Percentiles rank a stretch among this genome's conserved stretches.
phyloP scores from a whole-genome alignment of 345 rosid species.

The Ceriops decandra region DNA sequence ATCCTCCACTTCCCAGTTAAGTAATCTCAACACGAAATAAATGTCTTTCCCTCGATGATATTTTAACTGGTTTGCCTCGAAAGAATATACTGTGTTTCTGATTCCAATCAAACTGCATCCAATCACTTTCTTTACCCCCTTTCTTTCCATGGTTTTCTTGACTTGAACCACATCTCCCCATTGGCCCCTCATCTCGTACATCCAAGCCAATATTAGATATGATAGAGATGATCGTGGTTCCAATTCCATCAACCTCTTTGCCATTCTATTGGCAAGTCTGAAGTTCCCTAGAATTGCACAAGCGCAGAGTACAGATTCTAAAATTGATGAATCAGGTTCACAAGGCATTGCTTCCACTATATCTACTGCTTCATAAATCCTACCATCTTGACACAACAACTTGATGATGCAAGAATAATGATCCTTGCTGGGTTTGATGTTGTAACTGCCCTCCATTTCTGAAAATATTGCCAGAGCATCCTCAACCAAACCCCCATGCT shows the following conservation, averaged over 20 bases:
- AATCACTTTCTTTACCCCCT: conserved; percentile 21
- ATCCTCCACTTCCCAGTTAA: conserved; percentile 43
- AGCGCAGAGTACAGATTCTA: conserved; percentile 43
- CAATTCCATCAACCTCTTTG: conserved; percentile 40
- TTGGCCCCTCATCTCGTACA: conserved; percentile 50
- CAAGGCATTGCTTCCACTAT: conserved; percentile 42
- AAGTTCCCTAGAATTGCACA: conserved; percentile 33
- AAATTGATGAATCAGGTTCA: conserved; percentile 37
- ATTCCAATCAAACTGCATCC: conserved; percentile 63
- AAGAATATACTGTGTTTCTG: conserved; percentile 34
- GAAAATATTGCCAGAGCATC: conserved; percentile 51
- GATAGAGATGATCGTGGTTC: conserved; percentile 44
- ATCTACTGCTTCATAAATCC: conserved; percentile 41
- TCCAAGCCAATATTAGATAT: conserved; percentile 41
- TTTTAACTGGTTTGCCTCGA: conserved; percentile 44
- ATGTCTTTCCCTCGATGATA: conserved; percentile 49
- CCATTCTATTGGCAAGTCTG: conserved; percentile 40
- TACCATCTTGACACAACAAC: conserved; percentile 46
- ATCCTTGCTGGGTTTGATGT: conserved; percentile 40
- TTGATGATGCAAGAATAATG: conserved; percentile 56
- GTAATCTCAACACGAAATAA: conserved; percentile 33
- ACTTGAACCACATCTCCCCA: conserved; percentile 63
- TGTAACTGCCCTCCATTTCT: conserved; percentile 44
- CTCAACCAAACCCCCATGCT: conserved; percentile 42
- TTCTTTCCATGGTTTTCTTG: conserved; percentile 39